Conservation (phyloP, 495 filamentous ascomycete genomes). For the Aspergillus biplanus region DNA sequence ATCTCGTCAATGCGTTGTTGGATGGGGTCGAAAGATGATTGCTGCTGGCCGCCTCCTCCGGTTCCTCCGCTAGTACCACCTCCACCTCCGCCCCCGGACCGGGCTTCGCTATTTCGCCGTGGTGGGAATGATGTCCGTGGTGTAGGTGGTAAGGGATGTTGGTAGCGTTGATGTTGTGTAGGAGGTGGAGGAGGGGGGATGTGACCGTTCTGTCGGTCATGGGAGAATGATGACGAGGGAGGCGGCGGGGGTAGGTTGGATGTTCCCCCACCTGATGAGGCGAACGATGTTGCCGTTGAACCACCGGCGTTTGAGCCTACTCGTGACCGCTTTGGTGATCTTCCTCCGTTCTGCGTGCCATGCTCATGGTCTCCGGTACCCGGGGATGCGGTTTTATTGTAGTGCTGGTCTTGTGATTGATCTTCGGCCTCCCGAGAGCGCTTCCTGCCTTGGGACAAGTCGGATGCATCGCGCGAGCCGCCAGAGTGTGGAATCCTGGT, state of each 20-base stretch:
- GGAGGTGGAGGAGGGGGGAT: conserved; percentile 16
- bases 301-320: conserved; percentile 31
- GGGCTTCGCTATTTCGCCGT: conserved; percentile 25
- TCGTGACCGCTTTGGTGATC: conserved; percentile 48
- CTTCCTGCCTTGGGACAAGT: conserved; percentile 39
- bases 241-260: conserved; percentile 8
- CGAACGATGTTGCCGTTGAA: conserved; percentile 13
- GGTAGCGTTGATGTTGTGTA: conserved; percentile 19
- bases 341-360: conserved; percentile 33
- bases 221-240: conserved; percentile 15
- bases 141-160: conserved; percentile 21
- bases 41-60: background rate
- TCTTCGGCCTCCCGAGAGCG: conserved; percentile 50
- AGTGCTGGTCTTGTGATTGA: conserved; percentile 14
- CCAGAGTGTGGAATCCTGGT: conserved; percentile 35
- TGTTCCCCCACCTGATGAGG: conserved; percentile 1
- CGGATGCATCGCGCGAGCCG: conserved; percentile 31
- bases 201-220: conserved; percentile 27
- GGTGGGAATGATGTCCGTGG: conserved; percentile 22
- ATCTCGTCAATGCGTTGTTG: conserved; percentile 43
- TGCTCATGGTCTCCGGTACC: conserved; percentile 15
- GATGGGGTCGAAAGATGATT: conserved; percentile 25
- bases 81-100: conserved; percentile 2
- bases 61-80: background rate
- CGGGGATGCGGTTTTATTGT: conserved; percentile 13